phyloP scores from a whole-genome alignment of 2,329 filamentous ascomycete species.

The Bimuria novae-zelandiae region DNA sequence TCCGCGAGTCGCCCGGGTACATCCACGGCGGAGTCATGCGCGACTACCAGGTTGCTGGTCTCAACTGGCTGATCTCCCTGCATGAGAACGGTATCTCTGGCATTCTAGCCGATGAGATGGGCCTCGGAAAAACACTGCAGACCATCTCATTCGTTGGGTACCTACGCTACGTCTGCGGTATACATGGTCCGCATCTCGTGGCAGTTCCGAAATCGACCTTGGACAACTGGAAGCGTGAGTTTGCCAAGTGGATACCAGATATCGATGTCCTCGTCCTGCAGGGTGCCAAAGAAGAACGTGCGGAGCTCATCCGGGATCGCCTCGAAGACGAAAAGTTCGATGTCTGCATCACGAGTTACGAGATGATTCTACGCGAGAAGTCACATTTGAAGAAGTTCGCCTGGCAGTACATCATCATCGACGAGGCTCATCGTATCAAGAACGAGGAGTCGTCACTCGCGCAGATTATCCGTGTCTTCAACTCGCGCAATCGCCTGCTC shows the following conservation, averaged over 20 bases:
- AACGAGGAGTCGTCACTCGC: conserved; percentile 97
- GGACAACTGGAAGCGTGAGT: conserved; percentile 98
- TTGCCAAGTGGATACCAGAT: conserved; percentile 91
- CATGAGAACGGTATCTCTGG: conserved; percentile 99
- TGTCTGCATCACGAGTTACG: conserved; percentile 97
- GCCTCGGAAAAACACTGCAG: conserved; percentile 94
- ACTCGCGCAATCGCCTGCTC: conserved; percentile 89
- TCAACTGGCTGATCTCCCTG: conserved; percentile 97
- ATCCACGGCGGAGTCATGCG: conserved; percentile 85
- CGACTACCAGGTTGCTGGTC: conserved; percentile 92
- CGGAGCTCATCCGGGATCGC: conserved; percentile 84
- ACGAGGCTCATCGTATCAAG: conserved; percentile 98
- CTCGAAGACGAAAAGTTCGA: conserved; percentile 96
- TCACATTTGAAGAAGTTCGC: conserved; percentile 94
- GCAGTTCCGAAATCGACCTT: conserved; percentile 95
- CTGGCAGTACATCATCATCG: conserved; percentile 99
- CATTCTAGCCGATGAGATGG: conserved; percentile 98
- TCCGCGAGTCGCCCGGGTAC: conserved; percentile 91
- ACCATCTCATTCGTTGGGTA: conserved; percentile 98
- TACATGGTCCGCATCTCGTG: conserved; percentile 87
- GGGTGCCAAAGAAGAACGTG: conserved; percentile 91
- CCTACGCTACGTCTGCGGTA: conserved; percentile 85
- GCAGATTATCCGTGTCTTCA: conserved; percentile 94
- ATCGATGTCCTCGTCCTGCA: conserved; percentile 93
- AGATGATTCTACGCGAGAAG: conserved; percentile 98